A percentile compares a stretch with the other conserved stretches of the same genome.
phyloP scores from a whole-genome alignment of 768 basidiomycete species.

The Kwoniella botswanensis region DNA sequence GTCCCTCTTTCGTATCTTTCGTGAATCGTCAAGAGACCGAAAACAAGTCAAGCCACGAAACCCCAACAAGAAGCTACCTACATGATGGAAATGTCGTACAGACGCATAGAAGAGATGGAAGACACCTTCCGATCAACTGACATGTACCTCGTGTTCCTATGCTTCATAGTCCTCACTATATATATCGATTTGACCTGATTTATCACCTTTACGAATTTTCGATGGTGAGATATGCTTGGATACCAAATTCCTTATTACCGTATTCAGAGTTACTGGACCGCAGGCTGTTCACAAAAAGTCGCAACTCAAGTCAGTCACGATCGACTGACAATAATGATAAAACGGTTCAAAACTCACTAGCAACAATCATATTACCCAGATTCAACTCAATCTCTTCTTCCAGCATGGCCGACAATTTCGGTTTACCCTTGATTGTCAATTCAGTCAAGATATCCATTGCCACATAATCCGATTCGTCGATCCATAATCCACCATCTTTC shows the following conservation, averaged over 20 bases:
- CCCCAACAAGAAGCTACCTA: no score
- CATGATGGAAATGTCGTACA: neutral
- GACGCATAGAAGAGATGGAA: neutral
- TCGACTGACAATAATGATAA: constrained; percentile 7
- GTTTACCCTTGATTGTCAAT: constrained; percentile 69
- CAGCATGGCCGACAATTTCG: constrained; percentile 68
- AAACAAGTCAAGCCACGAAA: neutral
- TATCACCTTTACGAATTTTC: constrained; percentile 65
- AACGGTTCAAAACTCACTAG: constrained; percentile 64
- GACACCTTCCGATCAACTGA: no score
- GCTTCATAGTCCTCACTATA: constrained; percentile 73
- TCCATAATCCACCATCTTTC: constrained; percentile 48
- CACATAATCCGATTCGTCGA: constrained; percentile 67
- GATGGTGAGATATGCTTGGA: constrained; percentile 67
- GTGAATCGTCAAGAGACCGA: neutral
- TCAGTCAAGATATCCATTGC: constrained; percentile 70
- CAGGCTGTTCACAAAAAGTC: constrained; percentile 63
- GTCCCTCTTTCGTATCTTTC: neutral
- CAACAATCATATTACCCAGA: constrained; percentile 68
- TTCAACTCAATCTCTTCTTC: constrained; percentile 69
- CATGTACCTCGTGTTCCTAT: constrained; percentile 45
- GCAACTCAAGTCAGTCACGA: neutral
- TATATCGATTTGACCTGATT: constrained; percentile 67
- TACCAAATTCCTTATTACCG: constrained; percentile 70
- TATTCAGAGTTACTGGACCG: constrained; percentile 73